Conservation (phyloP, 169 alveolate genomes). For the Toxoplasma gondii region DNA sequence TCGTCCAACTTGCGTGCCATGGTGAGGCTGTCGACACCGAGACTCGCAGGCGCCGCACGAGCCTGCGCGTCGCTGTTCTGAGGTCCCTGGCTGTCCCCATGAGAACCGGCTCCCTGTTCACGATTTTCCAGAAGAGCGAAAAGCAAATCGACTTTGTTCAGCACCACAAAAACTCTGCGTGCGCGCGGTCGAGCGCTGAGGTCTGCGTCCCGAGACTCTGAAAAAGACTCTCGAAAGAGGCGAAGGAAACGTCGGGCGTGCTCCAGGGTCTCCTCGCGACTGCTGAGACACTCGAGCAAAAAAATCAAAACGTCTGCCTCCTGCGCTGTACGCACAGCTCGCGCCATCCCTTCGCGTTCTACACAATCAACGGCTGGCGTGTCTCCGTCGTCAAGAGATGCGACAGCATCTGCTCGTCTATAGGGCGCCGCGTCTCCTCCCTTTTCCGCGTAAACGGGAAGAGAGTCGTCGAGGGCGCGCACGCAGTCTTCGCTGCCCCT, state of each 20-base stretch:
- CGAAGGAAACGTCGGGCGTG: not conserved
- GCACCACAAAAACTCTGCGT: not conserved
- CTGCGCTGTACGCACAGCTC: slow-evolving; percentile 45
- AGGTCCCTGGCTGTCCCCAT: no score
- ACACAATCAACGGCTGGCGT: not conserved
- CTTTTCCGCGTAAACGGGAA: not conserved
- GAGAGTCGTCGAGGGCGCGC: not conserved
- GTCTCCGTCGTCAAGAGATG: not conserved
- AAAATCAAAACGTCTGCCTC: slow-evolving; percentile 45
- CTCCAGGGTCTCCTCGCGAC: not conserved
- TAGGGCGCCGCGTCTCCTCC: not conserved
- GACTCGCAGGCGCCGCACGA: no score
- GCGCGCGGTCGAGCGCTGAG: not conserved
- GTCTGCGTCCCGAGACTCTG: not conserved
- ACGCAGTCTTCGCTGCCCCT: not conserved
- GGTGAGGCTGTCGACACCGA: no score
- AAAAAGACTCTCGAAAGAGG: not conserved
- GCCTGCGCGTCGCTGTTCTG: no score
- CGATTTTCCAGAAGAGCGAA: no score
- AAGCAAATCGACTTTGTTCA: not conserved
- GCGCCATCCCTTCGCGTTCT: slow-evolving; percentile 53
- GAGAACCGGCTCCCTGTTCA: no score
- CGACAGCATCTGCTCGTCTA: not conserved
- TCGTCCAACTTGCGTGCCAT: no score
- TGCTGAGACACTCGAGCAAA: slow-evolving; percentile 8